Percentiles rank a stretch among this genome's conserved stretches.
phyloP scores from a whole-genome alignment of 129 eudicot genomes.

The Ambrosia trifida region DNA sequence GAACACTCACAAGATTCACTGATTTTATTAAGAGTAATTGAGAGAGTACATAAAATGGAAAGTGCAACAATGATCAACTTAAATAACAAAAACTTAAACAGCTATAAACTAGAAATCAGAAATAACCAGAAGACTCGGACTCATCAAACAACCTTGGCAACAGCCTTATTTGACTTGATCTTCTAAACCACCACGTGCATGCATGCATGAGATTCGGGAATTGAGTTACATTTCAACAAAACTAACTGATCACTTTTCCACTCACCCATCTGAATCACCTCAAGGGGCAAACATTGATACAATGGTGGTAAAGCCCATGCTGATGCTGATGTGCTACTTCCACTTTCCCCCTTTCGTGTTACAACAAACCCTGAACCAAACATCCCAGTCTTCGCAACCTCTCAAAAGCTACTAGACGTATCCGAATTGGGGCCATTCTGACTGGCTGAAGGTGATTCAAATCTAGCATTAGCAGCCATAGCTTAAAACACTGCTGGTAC shows the following conservation, averaged over 20 bases:
- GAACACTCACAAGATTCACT: too few species aligned
- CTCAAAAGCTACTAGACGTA: slow-evolving; percentile 85
- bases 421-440: slow-evolving; percentile 50
- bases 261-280: slow-evolving; percentile 61
- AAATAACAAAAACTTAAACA: too few species aligned
- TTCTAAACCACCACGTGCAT: too few species aligned
- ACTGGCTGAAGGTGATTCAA: slow-evolving; percentile 65
- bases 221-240: too few species aligned
- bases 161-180: too few species aligned
- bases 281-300: slow-evolving; percentile 69
- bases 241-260: slow-evolving; percentile 43
- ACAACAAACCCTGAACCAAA: slow-evolving; percentile 55
- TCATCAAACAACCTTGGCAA: too few species aligned
- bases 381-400: slow-evolving; percentile 48
- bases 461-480: slow-evolving; percentile 74
- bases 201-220: too few species aligned
- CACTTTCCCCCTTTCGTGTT: slow-evolving; percentile 35
- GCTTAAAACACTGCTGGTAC: slow-evolving; percentile 28
- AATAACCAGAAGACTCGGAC: too few species aligned
- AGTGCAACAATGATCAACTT: too few species aligned
- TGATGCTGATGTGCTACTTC: slow-evolving; percentile 23
- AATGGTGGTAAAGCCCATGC: slow-evolving; percentile 47
- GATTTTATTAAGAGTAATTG: too few species aligned
- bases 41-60: too few species aligned
- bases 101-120: too few species aligned